These are phyloP conservation scores for Nidula microcarpa DNA, from an alignment of 768 basidiomycete genomes.

Conservation along the genomic window DNA sequence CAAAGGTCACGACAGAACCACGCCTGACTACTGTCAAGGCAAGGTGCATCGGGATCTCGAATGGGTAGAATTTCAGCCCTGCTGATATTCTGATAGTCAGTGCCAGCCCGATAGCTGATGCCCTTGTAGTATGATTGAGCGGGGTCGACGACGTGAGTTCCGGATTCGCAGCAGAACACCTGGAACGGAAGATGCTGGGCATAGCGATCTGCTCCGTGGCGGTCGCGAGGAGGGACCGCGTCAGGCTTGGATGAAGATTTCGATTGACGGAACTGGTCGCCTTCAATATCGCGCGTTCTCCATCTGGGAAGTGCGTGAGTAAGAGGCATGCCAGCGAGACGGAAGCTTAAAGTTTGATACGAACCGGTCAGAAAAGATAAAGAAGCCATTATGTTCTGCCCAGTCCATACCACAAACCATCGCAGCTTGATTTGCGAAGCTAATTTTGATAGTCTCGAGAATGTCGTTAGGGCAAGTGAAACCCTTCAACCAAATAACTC, in stretches of 20 bases:
- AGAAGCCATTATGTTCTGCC: conserved; percentile 96
- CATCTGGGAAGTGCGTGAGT: conserved; percentile 48
- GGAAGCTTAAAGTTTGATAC: conserved; percentile 14
- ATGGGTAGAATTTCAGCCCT: conserved; percentile 48
- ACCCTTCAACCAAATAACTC: conserved; percentile 97
- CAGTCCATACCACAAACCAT: conserved; percentile 99
- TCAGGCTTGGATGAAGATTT: conserved; percentile 90
- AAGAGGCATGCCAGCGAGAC: not conserved
- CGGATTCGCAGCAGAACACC: conserved; percentile 98
- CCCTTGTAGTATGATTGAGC: conserved; percentile 93
- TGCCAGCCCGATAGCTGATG: conserved; percentile 79
- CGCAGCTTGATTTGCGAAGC: conserved; percentile 86
- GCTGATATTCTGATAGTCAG: conserved; percentile 78
- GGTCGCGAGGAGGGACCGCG: conserved; percentile 90
- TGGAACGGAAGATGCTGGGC: conserved; percentile 94
- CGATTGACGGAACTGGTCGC: conserved; percentile 96
- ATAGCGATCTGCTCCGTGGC: conserved; percentile 76
- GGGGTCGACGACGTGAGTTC: conserved; percentile 96
- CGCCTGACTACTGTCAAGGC: conserved; percentile 94
- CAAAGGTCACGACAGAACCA: conserved; percentile 99
- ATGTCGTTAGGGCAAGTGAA: conserved; percentile 99
- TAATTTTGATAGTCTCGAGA: conserved; percentile 90
- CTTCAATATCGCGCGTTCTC: conserved; percentile 97
- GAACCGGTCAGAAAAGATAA: conserved; percentile 96
- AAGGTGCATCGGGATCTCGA: conserved; percentile 77